phyloP scores from a whole-genome alignment of 148 eudicot genomes.

The Euryodendron excelsum region DNA sequence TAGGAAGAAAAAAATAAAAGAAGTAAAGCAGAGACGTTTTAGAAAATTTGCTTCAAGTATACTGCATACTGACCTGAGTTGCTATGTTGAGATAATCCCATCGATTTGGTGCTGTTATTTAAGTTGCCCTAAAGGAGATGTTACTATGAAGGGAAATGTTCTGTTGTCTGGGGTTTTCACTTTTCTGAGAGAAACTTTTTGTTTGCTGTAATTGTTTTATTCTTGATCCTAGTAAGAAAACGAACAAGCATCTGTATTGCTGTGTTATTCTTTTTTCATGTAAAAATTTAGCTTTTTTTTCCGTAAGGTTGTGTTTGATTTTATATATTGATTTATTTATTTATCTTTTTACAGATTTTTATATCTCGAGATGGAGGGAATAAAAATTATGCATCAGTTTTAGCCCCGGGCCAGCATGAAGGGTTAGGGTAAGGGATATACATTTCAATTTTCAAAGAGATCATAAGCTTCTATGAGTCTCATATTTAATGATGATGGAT shows the following conservation, averaged over 20 bases:
- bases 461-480: neutral
- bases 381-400: conserved; percentile 79
- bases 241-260: too few species aligned
- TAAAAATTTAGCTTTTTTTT: too few species aligned
- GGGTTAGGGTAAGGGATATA: conserved; percentile 66
- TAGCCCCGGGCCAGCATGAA: conserved; percentile 94
- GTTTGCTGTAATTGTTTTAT: too few species aligned
- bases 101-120: conserved; percentile 1
- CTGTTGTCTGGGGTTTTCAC: too few species aligned
- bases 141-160: too few species aligned
- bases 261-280: too few species aligned
- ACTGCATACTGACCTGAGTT: neutral
- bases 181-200: too few species aligned
- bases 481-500: neutral
- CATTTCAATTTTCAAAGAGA: neutral
- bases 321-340: neutral
- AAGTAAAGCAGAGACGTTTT: neutral
- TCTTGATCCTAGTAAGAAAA: too few species aligned
- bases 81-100: neutral
- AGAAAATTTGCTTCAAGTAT: neutral
- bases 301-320: neutral
- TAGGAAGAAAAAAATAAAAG: neutral
- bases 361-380: conserved; percentile 88
- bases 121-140: neutral
- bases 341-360: conserved; percentile 74